Evolutionary conservation across 371 early-diverging fungal genomes (phyloP), one percentile per base, ranked within the genome.

Genomic region (Rhizopus delemar): DNA sequence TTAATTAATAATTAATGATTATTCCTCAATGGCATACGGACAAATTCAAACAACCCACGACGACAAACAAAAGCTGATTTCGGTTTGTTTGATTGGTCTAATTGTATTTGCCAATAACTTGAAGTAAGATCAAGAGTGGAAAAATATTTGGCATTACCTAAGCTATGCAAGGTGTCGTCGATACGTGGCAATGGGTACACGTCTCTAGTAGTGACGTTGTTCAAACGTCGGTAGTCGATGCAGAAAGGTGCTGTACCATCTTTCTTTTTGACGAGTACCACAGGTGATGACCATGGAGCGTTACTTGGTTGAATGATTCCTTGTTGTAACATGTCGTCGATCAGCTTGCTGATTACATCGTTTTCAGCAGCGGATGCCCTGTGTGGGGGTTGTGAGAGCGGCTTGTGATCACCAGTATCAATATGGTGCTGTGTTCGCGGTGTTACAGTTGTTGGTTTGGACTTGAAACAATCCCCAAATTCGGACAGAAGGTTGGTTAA

Each of bases 241-340:
- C 72, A 75, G 28, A 83, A 58, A 0, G 77, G 66, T 4, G 56
- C 32, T 11, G 58, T 53, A 0, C 74, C 78, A 65, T 75, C 65
- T 12, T 58, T 53, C 50, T 78, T 80, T 2, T 46, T 56, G 0
- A 70, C 71, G 0, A 78, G 12, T 0, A 70, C 56, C 0, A 74
- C 66, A 0, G 73, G 81, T 3, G 69, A 67, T 0, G 68, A 22
- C 70, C 74, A 73, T 1, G 69, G 71, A 5, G 66, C 62, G 3
- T 38, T 31, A 28, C 57, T 53, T 22, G 66, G 62, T 0, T 52
- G 9, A 16, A 71, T 62, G 9, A 73, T 60, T 13, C 62, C 68
- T 46, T 67, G 51, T 5, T 60, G 53, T 0, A 72, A 53, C 65
- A 74, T 69, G 0, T 51, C 57, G 4, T 65, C 52, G 8, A 73